Conservation (phyloP, 352 stramenopile genomes). For the Globisporangium mamillatum region DNA sequence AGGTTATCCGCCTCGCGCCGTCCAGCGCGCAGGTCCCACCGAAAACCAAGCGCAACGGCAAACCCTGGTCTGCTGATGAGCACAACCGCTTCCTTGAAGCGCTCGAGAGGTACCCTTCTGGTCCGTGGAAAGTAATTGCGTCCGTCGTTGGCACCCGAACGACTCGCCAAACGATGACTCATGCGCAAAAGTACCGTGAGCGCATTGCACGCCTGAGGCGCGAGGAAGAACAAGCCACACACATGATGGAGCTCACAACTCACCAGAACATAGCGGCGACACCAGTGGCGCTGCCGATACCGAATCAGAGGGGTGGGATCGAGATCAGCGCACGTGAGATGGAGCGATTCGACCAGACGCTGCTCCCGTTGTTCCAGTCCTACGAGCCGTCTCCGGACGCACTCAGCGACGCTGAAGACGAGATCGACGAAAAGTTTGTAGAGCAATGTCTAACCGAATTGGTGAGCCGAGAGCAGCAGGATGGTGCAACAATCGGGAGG, state of each 20-base stretch:
- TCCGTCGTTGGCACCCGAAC: conserved; percentile 25
- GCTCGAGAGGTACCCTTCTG: conserved; percentile 28
- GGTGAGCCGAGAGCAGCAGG: not conserved
- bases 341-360: conserved; percentile 19
- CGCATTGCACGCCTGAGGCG: conserved; percentile 32
- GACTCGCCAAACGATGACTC: conserved; percentile 31
- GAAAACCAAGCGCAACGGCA: conserved; percentile 20
- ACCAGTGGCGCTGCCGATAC: conserved; percentile 3
- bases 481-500: not conserved
- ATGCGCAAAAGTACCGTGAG: conserved; percentile 41
- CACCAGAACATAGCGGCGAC: not conserved
- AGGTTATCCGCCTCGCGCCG: conserved; percentile 10
- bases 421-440: conserved; percentile 1
- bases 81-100: conserved; percentile 36
- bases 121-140: conserved; percentile 30
- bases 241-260: not conserved
- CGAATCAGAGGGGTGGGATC: not conserved
- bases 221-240: conserved; percentile 11
- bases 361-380: conserved; percentile 26
- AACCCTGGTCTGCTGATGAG: conserved; percentile 34
- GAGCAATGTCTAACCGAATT: conserved; percentile 2
- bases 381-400: not conserved
- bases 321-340: not conserved
- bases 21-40: not conserved
- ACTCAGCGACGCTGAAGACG: not conserved